Percentiles rank a stretch among this genome's conserved stretches.
phyloP scores from a whole-genome alignment of 2,329 filamentous ascomycete species.

The Aaosphaeria arxii region DNA sequence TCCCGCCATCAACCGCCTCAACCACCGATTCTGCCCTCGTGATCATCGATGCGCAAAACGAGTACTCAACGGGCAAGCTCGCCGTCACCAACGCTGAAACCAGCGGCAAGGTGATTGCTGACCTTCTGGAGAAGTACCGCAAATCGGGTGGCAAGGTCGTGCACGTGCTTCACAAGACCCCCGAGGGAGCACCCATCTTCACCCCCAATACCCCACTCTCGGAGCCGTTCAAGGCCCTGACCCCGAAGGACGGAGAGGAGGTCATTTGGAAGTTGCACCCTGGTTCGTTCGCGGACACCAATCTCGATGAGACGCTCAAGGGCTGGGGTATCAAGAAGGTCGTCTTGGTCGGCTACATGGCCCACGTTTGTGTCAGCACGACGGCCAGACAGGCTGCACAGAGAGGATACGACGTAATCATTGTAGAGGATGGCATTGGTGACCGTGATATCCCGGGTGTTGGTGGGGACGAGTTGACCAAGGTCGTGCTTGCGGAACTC shows the following conservation, averaged over 20 bases:
- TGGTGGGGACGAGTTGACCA: constrained; percentile 52
- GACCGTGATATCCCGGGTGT: constrained; percentile 65
- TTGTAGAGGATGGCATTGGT: constrained; percentile 62
- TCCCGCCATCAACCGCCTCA: constrained; percentile 54
- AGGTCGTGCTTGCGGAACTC: constrained; percentile 53
- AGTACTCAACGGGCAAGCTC: constrained; percentile 60
- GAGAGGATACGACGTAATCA: constrained; percentile 61
- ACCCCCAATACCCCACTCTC: constrained; percentile 60
- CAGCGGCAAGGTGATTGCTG: constrained; percentile 56
- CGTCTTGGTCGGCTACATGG: constrained; percentile 62
- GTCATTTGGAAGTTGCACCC: constrained; percentile 56
- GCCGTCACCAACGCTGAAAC: constrained; percentile 52
- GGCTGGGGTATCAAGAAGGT: constrained; percentile 55
- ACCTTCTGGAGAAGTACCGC: constrained; percentile 61
- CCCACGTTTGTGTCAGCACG: constrained; percentile 63
- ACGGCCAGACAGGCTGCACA: constrained; percentile 62
- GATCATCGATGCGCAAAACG: constrained; percentile 71
- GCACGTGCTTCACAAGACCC: constrained; percentile 60
- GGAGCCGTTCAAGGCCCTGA: constrained; percentile 59
- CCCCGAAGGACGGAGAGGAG: constrained; percentile 53
- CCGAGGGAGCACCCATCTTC: constrained; percentile 63
- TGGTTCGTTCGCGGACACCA: constrained; percentile 59
- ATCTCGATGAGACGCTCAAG: constrained; percentile 55
- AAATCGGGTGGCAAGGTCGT: constrained; percentile 53
- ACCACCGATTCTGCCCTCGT: constrained; percentile 59